Percentiles rank a stretch among this genome's conserved stretches.
phyloP scores from a whole-genome alignment of 306 rosid genomes.

The Prunus padus region DNA sequence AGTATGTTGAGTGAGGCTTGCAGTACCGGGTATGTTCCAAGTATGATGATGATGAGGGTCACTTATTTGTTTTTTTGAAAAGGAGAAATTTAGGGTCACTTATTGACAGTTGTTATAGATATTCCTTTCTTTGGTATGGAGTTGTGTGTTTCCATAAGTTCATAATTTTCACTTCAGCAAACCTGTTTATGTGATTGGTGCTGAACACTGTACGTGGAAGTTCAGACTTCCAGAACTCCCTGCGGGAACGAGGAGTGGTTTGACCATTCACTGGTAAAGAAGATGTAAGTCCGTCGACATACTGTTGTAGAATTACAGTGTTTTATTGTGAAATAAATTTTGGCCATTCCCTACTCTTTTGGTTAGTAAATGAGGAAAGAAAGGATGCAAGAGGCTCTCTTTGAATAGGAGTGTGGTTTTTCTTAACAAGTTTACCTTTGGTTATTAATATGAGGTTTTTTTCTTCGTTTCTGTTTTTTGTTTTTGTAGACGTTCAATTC shows the following conservation, averaged over 20 bases:
- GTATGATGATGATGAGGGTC: slow-evolving; percentile 10
- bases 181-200: slow-evolving; percentile 82
- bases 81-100: neutral
- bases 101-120: neutral
- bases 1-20: slow-evolving; percentile 98
- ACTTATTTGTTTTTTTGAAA: neutral
- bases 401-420: neutral
- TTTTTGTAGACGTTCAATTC: slow-evolving; percentile 50
- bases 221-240: slow-evolving; percentile 76
- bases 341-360: neutral
- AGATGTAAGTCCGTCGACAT: slow-evolving; percentile 51
- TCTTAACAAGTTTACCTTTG: neutral
- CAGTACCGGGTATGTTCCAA: slow-evolving; percentile 75
- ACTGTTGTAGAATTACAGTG: too few species aligned
- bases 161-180: slow-evolving; percentile 53
- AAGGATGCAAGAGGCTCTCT: slow-evolving; percentile 1
- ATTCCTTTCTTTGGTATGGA: slow-evolving; percentile 15
- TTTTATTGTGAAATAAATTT: too few species aligned
- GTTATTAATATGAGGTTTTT: neutral
- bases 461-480: neutral
- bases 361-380: neutral
- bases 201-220: slow-evolving; percentile 82
- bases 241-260: slow-evolving; percentile 65
- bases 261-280: slow-evolving; percentile 73
- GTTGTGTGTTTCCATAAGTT: slow-evolving; percentile 18